A percentile compares a stretch with the other conserved stretches of the same genome.
Evolutionary conservation across 495 filamentous ascomycete genomes (phyloP).

Genomic region (Astrothelium subdiscretum): DNA sequence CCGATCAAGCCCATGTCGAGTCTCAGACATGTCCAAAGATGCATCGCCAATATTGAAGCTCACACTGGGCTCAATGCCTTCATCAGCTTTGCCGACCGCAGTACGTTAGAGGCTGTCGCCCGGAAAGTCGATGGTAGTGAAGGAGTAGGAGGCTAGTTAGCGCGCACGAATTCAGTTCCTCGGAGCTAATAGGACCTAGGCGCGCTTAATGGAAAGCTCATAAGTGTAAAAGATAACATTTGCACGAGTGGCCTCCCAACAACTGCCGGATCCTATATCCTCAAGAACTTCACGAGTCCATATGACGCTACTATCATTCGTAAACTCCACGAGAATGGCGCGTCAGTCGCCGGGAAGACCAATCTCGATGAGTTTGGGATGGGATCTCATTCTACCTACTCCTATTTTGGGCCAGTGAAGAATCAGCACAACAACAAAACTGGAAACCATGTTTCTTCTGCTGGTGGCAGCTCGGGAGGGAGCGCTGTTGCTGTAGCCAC

Average conservation of each 20-base stretch:
- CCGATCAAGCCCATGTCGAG: constrained; percentile 19
- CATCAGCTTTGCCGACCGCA: constrained; percentile 14
- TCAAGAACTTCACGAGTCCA: constrained; percentile 60
- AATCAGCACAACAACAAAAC: constrained; percentile 25
- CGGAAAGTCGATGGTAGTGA: constrained; percentile 15
- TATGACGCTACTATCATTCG: constrained; percentile 76
- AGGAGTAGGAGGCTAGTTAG: constrained; percentile 4
- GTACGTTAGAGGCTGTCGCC: constrained; percentile 8
- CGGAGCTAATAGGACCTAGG: not conserved
- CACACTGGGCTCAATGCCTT: constrained; percentile 24
- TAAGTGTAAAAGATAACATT: constrained; percentile 89
- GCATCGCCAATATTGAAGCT: constrained; percentile 16
- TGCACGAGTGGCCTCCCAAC: constrained; percentile 57
- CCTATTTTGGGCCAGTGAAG: constrained; percentile 56
- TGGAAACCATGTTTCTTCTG: constrained; percentile 37
- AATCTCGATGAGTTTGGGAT: constrained; percentile 98
- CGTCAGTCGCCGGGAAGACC: constrained; percentile 62
- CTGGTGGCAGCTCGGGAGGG: constrained; percentile 88
- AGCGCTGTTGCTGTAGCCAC: constrained; percentile 77
- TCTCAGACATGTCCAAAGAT: constrained; percentile 19
- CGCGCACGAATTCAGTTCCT: not conserved
- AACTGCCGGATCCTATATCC: constrained; percentile 68
- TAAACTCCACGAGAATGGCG: constrained; percentile 52
- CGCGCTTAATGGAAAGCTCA: constrained; percentile 37
- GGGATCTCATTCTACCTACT: constrained; percentile 80